Conservation (phyloP, 2,329 filamentous ascomycete species). For the Phoma herbarum region DNA sequence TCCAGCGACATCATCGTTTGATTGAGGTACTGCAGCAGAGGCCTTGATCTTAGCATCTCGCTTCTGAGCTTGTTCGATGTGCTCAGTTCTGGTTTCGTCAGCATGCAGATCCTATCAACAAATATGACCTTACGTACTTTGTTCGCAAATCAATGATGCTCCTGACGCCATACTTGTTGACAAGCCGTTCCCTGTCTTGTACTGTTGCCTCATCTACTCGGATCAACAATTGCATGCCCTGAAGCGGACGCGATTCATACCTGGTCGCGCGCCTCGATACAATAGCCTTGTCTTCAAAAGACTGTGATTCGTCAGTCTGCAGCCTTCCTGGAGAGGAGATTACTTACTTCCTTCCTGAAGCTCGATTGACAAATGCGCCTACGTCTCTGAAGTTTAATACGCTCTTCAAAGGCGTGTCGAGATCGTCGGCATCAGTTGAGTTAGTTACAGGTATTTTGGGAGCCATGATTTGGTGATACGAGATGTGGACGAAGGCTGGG, state of each 20-base stretch:
- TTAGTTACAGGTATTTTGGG: conserved; percentile 1
- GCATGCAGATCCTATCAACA: neutral
- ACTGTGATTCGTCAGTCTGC: conserved; percentile 25
- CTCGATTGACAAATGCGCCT: conserved; percentile 41
- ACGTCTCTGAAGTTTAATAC: conserved; percentile 52
- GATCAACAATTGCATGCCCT: conserved; percentile 8
- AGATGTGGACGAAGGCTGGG: conserved; percentile 8
- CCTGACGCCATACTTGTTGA: conserved; percentile 68
- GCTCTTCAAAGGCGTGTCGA: conserved; percentile 37
- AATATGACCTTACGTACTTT: conserved; percentile 59
- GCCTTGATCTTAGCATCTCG: conserved; percentile 59
- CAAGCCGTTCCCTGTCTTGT: conserved; percentile 68
- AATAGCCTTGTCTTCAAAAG: conserved; percentile 39
- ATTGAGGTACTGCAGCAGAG: conserved; percentile 56
- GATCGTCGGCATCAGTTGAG: conserved; percentile 14
- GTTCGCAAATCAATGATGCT: conserved; percentile 83
- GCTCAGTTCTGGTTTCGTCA: conserved; percentile 68
- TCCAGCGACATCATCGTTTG: conserved; percentile 62
- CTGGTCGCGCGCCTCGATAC: conserved; percentile 49
- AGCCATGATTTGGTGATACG: conserved; percentile 5
- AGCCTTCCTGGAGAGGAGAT: neutral
- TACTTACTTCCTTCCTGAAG: conserved; percentile 29
- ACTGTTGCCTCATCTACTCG: conserved; percentile 73
- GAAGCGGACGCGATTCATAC: conserved; percentile 23
- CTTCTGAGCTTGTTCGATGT: conserved; percentile 72